Conservation (phyloP, 768 basidiomycete species). For the Lactarius akahatsu region DNA sequence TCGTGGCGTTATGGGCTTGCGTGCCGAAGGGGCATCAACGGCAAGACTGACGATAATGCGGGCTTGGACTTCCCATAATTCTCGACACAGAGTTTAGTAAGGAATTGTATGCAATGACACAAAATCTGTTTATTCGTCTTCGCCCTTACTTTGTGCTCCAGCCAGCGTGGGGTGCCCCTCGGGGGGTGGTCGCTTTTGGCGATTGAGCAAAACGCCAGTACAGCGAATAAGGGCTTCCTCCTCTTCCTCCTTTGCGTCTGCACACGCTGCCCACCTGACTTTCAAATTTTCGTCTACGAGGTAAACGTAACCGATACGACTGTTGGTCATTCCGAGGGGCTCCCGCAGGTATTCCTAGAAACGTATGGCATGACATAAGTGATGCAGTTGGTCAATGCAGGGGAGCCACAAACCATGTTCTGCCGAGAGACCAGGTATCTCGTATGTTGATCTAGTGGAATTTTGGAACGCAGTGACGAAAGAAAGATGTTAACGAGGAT, state of each 20-base stretch:
- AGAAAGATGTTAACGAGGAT: conserved; percentile 85
- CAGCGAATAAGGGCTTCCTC: conserved; percentile 65
- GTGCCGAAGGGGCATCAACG: conserved; percentile 37
- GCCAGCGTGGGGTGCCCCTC: background rate
- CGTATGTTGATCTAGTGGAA: conserved; percentile 63
- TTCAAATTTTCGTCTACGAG: conserved; percentile 82
- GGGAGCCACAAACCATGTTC: conserved; percentile 58
- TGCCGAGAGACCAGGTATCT: conserved; percentile 80
- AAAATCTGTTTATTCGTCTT: background rate
- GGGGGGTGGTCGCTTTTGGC: conserved; percentile 41
- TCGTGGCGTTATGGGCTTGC: conserved; percentile 44
- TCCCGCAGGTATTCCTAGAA: conserved; percentile 62
- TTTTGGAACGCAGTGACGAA: conserved; percentile 62
- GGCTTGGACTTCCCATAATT: background rate
- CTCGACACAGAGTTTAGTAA: background rate
- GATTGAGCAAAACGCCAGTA: conserved; percentile 62
- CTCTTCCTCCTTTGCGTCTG: conserved; percentile 77
- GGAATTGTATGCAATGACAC: background rate
- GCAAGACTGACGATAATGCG: conserved; percentile 11
- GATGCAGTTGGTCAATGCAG: background rate
- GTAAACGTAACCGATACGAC: conserved; percentile 88
- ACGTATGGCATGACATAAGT: background rate
- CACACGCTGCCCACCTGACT: conserved; percentile 92
- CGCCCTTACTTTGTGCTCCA: background rate
- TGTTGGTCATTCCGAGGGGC: conserved; percentile 84